A percentile compares a stretch with the other conserved stretches of the same genome.
phyloP scores from a whole-genome alignment of 768 basidiomycete species.

The Boletus subparvulus region DNA sequence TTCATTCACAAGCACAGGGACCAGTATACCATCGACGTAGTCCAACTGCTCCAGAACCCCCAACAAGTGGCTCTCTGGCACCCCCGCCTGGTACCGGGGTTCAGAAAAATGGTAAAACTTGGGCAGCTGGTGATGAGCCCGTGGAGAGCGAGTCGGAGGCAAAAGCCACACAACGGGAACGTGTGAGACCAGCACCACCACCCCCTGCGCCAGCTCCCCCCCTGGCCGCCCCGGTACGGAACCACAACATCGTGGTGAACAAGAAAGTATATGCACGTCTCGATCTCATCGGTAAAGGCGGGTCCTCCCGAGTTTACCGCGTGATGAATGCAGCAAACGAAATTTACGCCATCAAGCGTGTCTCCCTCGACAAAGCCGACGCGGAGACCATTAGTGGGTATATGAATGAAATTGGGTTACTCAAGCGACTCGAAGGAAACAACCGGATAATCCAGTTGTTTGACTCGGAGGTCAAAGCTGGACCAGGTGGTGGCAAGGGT shows the following conservation, averaged over 20 bases:
- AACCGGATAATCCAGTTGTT: conserved; percentile 87
- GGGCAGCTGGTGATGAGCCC: conserved; percentile 46
- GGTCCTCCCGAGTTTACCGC: conserved; percentile 93
- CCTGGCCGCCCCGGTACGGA: conserved; percentile 33
- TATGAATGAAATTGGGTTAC: conserved; percentile 92
- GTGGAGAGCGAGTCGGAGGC: conserved; percentile 37
- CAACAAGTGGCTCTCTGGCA: conserved; percentile 36
- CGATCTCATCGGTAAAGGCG: conserved; percentile 90
- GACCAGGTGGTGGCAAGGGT: conserved; percentile 67
- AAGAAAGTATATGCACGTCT: conserved; percentile 80
- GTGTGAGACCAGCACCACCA: conserved; percentile 36
- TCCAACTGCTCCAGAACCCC: conserved; percentile 65
- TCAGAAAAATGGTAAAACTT: conserved; percentile 40
- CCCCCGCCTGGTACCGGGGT: conserved; percentile 17
- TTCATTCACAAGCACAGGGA: conserved; percentile 22
- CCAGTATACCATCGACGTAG: conserved; percentile 58
- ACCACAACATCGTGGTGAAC: conserved; percentile 50
- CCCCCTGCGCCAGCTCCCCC: conserved; percentile 29
- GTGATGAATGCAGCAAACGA: conserved; percentile 76
- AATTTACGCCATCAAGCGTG: conserved; percentile 89
- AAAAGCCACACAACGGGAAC: conserved; percentile 27
- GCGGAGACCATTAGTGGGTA: conserved; percentile 87
- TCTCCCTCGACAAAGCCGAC: conserved; percentile 87
- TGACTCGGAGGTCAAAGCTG: conserved; percentile 79
- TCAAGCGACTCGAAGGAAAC: conserved; percentile 94